Base-by-base conservation (phyloP, 805 yeast species). In the Alloascoidea africana region DNA sequence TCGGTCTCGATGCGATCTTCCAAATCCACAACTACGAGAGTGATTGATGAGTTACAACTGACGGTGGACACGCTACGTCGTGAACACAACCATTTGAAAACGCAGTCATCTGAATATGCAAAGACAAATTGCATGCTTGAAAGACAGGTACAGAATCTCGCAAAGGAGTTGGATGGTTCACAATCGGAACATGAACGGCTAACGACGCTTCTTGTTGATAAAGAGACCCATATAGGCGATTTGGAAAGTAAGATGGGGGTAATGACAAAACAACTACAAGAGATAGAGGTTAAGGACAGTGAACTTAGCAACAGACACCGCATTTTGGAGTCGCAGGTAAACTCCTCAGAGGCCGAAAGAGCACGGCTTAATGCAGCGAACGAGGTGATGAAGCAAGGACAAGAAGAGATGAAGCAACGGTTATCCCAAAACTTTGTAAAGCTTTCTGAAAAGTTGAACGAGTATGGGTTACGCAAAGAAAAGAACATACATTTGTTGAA, bases 1-100 rank as follows among this genome's bases (percentile, higher is more conserved):
- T n/a, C n/a, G n/a, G n/a, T n/a, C n/a, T n/a, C n/a, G n/a, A n/a
- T n/a, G n/a, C n/a, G n/a, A n/a, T n/a, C n/a, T n/a, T n/a, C n/a
- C n/a, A n/a, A n/a, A n/a, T n/a, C n/a, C n/a, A n/a, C 30, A 23
- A 23, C 30, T 23, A 8, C 30, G n/a, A 23, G 30, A 23, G 30
- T 23, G n/a, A 23, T 23, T n/a, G 13, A 23, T 8, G 30, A 23
- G 13, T n/a, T 23, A 8, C 30, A 23, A 23, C 8, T 8, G 8
- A 23, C 8, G n/a, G n/a, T 23, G 13, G 30, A 23, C n/a, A 23
- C 8, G n/a, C n/a, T 23, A 23, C 30, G 30, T 23, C 30, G 30
- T 23, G 30, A 23, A 23, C n/a, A 8, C n/a, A 23, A 23, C n/a
- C 30, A 23, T 23, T 23, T 23, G n/a, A 23, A 23, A 23, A 23